Evolutionary conservation across 805 yeast species (phyloP).

Genomic region (Kluyveromyces nonfermentans): DNA sequence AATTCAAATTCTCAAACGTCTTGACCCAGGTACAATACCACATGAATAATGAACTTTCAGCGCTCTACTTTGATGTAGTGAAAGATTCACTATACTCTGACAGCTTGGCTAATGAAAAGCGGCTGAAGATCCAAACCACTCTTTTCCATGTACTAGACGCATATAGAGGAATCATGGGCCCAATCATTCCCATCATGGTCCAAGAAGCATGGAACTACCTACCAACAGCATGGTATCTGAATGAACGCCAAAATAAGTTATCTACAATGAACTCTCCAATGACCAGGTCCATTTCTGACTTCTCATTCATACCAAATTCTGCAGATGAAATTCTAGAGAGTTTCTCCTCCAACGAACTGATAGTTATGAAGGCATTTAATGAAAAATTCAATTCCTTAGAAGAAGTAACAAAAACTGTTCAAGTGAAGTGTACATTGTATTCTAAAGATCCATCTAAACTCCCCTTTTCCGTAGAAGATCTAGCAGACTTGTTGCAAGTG

Average conservation of each 20-base stretch:
- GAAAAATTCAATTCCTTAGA: constrained; percentile 11
- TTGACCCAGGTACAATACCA: constrained; percentile 61
- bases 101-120: constrained; percentile 29
- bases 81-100: constrained; percentile 85
- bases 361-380: constrained; percentile 14
- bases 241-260: not conserved
- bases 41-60: constrained; percentile 65
- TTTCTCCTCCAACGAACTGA: constrained; percentile 15
- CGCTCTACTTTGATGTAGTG: constrained; percentile 76
- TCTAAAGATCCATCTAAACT: constrained; percentile 3
- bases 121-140: constrained; percentile 49
- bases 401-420: constrained; percentile 20
- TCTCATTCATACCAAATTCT: not conserved
- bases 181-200: constrained; percentile 72
- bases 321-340: not conserved
- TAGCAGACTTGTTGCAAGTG: constrained; percentile 52
- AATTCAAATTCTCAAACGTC: constrained; percentile 59
- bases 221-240: constrained; percentile 27
- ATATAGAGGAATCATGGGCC: constrained; percentile 62
- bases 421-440: constrained; percentile 24
- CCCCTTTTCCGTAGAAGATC: constrained; percentile 31
- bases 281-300: constrained; percentile 4
- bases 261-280: constrained; percentile 10
- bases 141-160: constrained; percentile 48
- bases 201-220: constrained; percentile 80